phyloP scores from a whole-genome alignment of 164 flowering plant species.

The Liriodendron chinense region DNA sequence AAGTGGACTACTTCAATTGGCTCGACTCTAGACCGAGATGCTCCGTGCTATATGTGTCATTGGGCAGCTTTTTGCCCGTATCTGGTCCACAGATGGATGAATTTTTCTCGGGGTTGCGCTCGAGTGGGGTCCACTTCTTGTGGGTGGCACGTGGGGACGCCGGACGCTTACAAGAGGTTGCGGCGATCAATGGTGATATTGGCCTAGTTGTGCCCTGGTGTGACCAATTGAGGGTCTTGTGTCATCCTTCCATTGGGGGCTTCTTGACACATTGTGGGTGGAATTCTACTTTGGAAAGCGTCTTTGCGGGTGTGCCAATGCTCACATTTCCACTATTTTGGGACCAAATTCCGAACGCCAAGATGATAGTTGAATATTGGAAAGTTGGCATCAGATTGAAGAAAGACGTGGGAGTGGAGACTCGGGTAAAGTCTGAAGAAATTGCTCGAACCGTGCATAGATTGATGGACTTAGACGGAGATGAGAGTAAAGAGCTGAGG shows the following conservation, averaged over 20 bases:
- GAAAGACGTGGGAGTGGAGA: conserved; percentile 21
- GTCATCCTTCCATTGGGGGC: conserved; percentile 59
- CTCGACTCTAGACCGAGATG: conserved; percentile 34
- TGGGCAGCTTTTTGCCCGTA: conserved; percentile 40
- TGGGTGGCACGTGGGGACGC: conserved; percentile 47
- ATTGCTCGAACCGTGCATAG: background rate
- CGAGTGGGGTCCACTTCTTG: conserved; percentile 34
- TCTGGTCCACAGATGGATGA: conserved; percentile 40
- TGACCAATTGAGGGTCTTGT: conserved; percentile 58
- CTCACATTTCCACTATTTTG: conserved; percentile 45
- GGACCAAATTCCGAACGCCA: conserved; percentile 48
- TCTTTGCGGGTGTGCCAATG: conserved; percentile 52
- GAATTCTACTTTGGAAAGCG: conserved; percentile 56
- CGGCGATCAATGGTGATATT: conserved; percentile 15
- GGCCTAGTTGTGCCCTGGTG: conserved; percentile 68
- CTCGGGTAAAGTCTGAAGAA: background rate
- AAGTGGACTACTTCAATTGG: conserved; percentile 31
- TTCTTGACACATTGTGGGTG: conserved; percentile 74
- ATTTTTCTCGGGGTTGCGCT: conserved; percentile 26
- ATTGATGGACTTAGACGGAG: conserved; percentile 11
- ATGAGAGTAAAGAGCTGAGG: conserved; percentile 10
- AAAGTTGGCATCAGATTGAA: conserved; percentile 46
- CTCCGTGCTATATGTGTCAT: conserved; percentile 44
- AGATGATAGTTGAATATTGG: conserved; percentile 57
- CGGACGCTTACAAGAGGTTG: conserved; percentile 5